Percentiles rank a stretch among this genome's conserved stretches.
Evolutionary conservation across 2,329 filamentous ascomycete genomes (phyloP).

Genomic region (Fusarium sp.): DNA sequence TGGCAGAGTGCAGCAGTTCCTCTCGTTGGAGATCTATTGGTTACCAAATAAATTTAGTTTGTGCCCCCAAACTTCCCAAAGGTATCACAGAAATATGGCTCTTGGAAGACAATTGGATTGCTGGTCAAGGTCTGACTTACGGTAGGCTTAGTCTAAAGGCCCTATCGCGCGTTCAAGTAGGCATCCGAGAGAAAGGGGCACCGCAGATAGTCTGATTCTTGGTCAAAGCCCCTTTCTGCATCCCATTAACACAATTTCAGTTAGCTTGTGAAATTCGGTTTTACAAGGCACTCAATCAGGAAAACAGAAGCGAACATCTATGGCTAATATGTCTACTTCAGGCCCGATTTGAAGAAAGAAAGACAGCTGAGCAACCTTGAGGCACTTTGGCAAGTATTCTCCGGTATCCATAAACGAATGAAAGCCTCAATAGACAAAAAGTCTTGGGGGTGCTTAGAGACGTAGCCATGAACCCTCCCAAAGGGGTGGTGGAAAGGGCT

Average conservation of each 20-base stretch:
- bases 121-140: not conserved
- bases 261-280: conserved; percentile 27
- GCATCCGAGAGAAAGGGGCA: conserved; percentile 30
- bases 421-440: not conserved
- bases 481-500: not conserved
- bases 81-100: conserved; percentile 31
- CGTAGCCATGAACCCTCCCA: conserved; percentile 1
- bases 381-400: conserved; percentile 7
- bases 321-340: conserved; percentile 37
- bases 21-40: conserved; percentile 31
- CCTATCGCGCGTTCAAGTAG: conserved; percentile 32
- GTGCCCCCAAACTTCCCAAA: conserved; percentile 26
- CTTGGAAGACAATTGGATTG: conserved; percentile 1
- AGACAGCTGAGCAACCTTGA: conserved; percentile 17
- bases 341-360: conserved; percentile 28
- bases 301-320: conserved; percentile 55
- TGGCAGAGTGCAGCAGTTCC: not conserved
- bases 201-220: conserved; percentile 27
- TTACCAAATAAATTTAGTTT: conserved; percentile 36
- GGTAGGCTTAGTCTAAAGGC: conserved; percentile 6
- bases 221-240: conserved; percentile 21
- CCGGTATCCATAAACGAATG: not conserved
- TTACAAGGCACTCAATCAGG: conserved; percentile 47
- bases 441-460: not conserved
- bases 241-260: conserved; percentile 11